Base-by-base conservation (phyloP, 805 yeast genomes). In the Kurtzmaniella fragi region DNA sequence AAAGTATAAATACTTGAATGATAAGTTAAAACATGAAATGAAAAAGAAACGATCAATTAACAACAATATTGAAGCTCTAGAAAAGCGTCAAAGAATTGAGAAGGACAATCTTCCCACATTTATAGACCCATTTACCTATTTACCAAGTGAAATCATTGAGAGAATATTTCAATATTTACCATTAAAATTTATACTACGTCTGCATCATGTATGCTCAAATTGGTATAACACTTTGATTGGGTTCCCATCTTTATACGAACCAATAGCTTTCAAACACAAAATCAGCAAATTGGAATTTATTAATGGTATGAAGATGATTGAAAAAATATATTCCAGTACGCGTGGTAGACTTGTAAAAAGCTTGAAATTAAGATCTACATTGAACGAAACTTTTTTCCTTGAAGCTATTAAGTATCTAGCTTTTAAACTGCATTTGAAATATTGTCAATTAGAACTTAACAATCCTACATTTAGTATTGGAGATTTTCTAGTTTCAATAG, bases 111-210 rank as follows among this genome's bases (percentile, higher is more conserved):
- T 20, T 25, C 16, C 10, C n/a, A 43, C 32, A 14, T 28, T 41
- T 3, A 25, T 39, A 9, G 71, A 67, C 39, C 62, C 64, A 2
- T 47, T 67, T 31, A 26, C 17, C 1, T 38, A 42, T n/a, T 43
- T 67, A 2, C 64, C 69, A 0, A 26, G 39, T 2, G 73, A 68
- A 28, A 34, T 66, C 2, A 45, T 67, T 3, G 57, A 52, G 23
- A 9, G 38, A 2, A 51, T 68, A 1, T 66, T 65, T 41, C 4
- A 31, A 11, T 29, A 42, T 3, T 39, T 64, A 5, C 43, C 59
- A 1, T 38, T 59, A 5, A 50, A 45, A 14, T 37, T 42, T 5
- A 25, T 63, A 4, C 49, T 64, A 8, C 31, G 40, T 6, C 61
- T 65, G 33, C 71, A 56, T 41, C 41, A 54, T 23, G 73, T 68